phyloP scores from a whole-genome alignment of 2,329 filamentous ascomycete species.

The Curvularia spicifera region DNA sequence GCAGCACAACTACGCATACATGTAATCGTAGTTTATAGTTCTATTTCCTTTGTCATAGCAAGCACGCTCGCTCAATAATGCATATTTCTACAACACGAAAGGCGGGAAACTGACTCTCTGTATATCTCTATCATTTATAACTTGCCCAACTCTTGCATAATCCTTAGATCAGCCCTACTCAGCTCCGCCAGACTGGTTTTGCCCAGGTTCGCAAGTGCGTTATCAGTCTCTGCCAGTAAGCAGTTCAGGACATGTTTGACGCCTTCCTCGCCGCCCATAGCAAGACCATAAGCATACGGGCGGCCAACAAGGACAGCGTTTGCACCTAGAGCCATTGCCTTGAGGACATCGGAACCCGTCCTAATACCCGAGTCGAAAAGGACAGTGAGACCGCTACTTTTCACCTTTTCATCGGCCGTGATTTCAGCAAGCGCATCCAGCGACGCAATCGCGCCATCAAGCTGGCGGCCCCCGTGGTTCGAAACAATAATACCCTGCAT shows the following conservation, averaged over 20 bases:
- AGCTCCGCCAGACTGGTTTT: conserved; percentile 40
- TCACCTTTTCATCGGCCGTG: conserved; percentile 41
- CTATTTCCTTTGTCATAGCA: conserved; percentile 5
- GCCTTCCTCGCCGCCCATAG: conserved; percentile 47
- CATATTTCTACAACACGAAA: not conserved
- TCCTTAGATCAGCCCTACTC: conserved; percentile 36
- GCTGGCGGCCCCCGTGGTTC: conserved; percentile 49
- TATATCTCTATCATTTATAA: conserved; percentile 23
- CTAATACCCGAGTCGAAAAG: conserved; percentile 49
- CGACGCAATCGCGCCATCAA: conserved; percentile 45
- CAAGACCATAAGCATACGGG: conserved; percentile 48
- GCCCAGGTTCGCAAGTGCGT: conserved; percentile 43
- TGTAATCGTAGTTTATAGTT: conserved; percentile 19
- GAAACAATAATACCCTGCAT: conserved; percentile 50
- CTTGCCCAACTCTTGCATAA: conserved; percentile 35
- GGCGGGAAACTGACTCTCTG: too few species aligned
- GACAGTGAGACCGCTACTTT: conserved; percentile 38
- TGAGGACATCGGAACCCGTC: conserved; percentile 46
- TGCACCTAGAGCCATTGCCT: conserved; percentile 48
- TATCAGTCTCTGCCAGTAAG: conserved; percentile 42
- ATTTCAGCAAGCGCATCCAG: conserved; percentile 49
- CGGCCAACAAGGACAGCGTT: conserved; percentile 47
- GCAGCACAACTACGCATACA: conserved; percentile 6
- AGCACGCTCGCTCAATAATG: not conserved
- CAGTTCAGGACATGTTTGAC: conserved; percentile 48